Evolutionary conservation across 768 basidiomycete genomes (phyloP), one percentile per base, ranked within the genome.

Genomic region (Suillus subalutaceus): DNA sequence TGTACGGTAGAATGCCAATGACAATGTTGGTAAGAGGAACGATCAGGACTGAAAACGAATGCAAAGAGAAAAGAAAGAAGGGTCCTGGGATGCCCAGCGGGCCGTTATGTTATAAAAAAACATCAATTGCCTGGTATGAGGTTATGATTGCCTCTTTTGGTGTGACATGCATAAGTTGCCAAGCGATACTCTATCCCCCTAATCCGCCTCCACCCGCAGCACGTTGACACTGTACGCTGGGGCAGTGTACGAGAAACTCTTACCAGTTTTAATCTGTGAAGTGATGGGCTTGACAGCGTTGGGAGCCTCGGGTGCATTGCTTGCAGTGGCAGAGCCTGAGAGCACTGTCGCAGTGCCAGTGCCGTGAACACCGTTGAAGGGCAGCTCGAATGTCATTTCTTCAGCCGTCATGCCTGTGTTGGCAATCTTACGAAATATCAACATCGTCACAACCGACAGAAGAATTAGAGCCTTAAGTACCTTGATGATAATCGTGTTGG

Each of bases 251-350:
- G 82, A 78, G 75, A 90, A 85, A 0, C 77, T 82, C 70, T 82
- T 79, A 18, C 84, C 83, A 23, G 85, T 83, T 1, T 69, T 44
- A 71, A 88, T 81, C 12, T 72, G 75, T 64, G 77, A 82, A 4
- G 77, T 86, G 43, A 73, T 72, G 1, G 88, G 90, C 7, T 78
- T 79, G 53, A 87, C 76, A 13, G 77, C 67, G 62, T 84, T 76
- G 5, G 89, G 88, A 2, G 78, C 76, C 23, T 73, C 74, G 0
- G 87, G 87, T 6, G 84, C 84, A 73, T 90, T 90, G 73, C 85
- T 88, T 3, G 83, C 79, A 26, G 78, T 84, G 32, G 73, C 76
- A 1, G 78, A 68, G 9, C 88, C 88, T 4, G 81, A 81, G 37
- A 90, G 73, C n/a, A 86, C 75, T 67, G 84, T 83, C 7, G 80